Conservation (phyloP, 306 rosid genomes). For the Sophora flavescens region DNA sequence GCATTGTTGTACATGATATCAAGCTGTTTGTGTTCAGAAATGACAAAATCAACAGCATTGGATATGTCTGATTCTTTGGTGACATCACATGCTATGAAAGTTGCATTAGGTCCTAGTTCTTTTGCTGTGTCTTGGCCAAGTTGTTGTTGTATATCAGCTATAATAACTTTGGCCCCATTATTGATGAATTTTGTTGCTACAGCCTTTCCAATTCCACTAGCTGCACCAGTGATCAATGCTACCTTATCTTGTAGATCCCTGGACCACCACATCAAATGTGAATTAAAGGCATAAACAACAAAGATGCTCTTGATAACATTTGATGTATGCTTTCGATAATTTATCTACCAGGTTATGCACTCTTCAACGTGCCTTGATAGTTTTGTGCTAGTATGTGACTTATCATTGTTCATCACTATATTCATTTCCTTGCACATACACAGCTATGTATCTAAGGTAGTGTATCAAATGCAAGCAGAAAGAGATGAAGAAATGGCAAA, state of each 20-base stretch:
- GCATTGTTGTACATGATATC: slow-evolving; percentile 91
- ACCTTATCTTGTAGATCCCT: slow-evolving; percentile 83
- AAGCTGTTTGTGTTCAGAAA: slow-evolving; percentile 64
- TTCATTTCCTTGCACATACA: neutral
- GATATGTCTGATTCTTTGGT: slow-evolving; percentile 78
- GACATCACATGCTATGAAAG: slow-evolving; percentile 77
- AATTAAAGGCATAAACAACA: neutral
- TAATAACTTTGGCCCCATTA: slow-evolving; percentile 89
- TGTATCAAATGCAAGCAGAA: no score
- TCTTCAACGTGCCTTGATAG: neutral
- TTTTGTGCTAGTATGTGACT: neutral
- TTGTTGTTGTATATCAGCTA: slow-evolving; percentile 76
- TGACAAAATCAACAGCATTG: slow-evolving; percentile 75
- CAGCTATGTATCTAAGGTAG: no score
- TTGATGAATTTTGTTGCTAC: slow-evolving; percentile 72
- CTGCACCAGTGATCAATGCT: slow-evolving; percentile 95
- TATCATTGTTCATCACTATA: slow-evolving; percentile 7
- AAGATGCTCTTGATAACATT: slow-evolving; percentile 28
- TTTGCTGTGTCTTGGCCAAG: slow-evolving; percentile 71
- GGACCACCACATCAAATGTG: slow-evolving; percentile 38
- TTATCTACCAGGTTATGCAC: neutral
- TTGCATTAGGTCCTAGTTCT: slow-evolving; percentile 75
- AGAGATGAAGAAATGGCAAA: no score
- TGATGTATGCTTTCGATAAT: neutral
- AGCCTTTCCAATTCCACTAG: slow-evolving; percentile 91